Evolutionary conservation across 495 filamentous ascomycete genomes (phyloP).

Genomic region (Gamarada debralockiae): DNA sequence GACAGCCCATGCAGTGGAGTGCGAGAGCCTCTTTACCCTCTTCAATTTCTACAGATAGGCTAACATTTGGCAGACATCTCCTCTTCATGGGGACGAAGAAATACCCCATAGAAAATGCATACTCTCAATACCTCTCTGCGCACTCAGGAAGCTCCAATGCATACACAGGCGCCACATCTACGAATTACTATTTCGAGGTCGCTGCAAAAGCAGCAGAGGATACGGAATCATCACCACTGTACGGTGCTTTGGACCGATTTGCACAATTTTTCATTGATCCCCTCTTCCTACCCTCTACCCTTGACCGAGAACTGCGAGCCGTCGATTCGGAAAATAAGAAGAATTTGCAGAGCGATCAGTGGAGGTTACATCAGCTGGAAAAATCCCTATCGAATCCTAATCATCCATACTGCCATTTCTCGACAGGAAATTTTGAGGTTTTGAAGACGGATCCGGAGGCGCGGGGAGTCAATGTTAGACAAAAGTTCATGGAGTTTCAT

Average conservation of each 20-base stretch:
- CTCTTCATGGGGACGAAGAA: slow-evolving; percentile 99
- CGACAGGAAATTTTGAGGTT: slow-evolving; percentile 88
- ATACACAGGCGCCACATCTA: slow-evolving; percentile 89
- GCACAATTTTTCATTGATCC: slow-evolving; percentile 96
- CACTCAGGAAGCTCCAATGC: slow-evolving; percentile 93
- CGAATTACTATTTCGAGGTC: slow-evolving; percentile 98
- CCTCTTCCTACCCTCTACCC: slow-evolving; percentile 81
- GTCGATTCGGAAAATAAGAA: slow-evolving; percentile 99
- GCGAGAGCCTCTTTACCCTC: neutral
- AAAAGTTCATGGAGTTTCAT: slow-evolving; percentile 94
- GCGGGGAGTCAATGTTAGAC: slow-evolving; percentile 79
- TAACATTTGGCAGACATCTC: slow-evolving; percentile 31
- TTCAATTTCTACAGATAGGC: neutral
- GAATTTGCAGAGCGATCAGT: slow-evolving; percentile 92
- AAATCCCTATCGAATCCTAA: slow-evolving; percentile 86
- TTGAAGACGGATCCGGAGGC: slow-evolving; percentile 80
- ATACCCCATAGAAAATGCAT: slow-evolving; percentile 95
- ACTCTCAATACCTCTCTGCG: slow-evolving; percentile 85
- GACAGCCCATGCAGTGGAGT: slow-evolving; percentile 83
- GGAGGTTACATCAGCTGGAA: slow-evolving; percentile 88
- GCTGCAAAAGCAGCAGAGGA: slow-evolving; percentile 63
- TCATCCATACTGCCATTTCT: slow-evolving; percentile 95
- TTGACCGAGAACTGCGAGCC: slow-evolving; percentile 87
- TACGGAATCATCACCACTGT: slow-evolving; percentile 61
- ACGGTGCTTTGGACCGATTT: slow-evolving; percentile 91